Conservation (phyloP, 2,329 filamentous ascomycete genomes). For the Mycosphaerelloides madeirae region DNA sequence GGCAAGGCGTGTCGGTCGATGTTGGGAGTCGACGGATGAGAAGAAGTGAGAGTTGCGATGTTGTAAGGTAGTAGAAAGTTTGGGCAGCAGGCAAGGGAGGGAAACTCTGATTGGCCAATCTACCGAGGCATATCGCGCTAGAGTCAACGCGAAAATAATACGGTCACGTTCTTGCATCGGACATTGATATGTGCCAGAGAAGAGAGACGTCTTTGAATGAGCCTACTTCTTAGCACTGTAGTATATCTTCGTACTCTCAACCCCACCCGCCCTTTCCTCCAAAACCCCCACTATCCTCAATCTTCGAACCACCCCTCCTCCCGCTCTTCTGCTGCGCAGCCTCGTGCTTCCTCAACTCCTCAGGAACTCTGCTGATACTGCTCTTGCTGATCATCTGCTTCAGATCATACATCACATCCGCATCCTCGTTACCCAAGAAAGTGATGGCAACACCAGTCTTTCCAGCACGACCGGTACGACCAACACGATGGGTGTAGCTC, state of each 20-base stretch:
- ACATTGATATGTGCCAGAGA: no score
- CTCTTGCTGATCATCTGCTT: constrained; percentile 95
- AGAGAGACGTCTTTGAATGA: no score
- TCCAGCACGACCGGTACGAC: constrained; percentile 92
- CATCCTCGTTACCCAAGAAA: constrained; percentile 86
- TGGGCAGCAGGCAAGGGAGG: no score
- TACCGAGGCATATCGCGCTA: no score
- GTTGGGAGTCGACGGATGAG: no score
- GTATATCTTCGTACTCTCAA: background rate
- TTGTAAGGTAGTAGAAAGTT: no score
- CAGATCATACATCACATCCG: constrained; percentile 82
- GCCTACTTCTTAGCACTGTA: no score
- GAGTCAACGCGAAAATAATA: no score
- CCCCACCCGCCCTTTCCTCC: constrained; percentile 34
- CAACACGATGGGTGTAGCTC: constrained; percentile 92
- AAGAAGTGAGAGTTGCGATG: no score
- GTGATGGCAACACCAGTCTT: constrained; percentile 96
- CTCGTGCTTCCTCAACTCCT: constrained; percentile 85
- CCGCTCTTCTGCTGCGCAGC: constrained; percentile 69
- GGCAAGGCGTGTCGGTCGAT: no score
- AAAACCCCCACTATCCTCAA: constrained; percentile 33
- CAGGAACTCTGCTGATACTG: constrained; percentile 78
- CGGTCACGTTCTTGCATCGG: no score
- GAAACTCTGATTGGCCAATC: no score
- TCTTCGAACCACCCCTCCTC: constrained; percentile 27